Evolutionary conservation across 2,329 filamentous ascomycete species (phyloP), one percentile per base, ranked within the genome.

Genomic region (Penicillium aurantiogriseum): DNA sequence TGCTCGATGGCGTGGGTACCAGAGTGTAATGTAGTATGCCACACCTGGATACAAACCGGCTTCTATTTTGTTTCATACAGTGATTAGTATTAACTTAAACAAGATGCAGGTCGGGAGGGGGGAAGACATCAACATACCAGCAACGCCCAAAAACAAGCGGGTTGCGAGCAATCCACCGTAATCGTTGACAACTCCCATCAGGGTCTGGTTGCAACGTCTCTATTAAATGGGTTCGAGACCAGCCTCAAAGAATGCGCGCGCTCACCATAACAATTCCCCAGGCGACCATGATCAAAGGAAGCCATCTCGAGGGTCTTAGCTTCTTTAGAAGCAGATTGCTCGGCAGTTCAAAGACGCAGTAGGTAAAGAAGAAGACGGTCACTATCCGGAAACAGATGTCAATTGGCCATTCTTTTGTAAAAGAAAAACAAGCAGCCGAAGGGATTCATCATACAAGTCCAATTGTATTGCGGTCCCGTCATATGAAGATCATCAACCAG

Each of bases 171-270:
- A 75, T 3, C 79, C 79, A 11, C 70, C 65, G 52, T 79, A 76
- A 54, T 76, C 76, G 45, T 80, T 72, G 3, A 75, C 76, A 8
- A 81, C 67, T 23, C 80, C 80, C 73, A 81, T 81, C 44, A 81
- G 65, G 1, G 80, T 81, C 43, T 69, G 49, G 25, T 29, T 17
- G 45, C 11, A 35, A 27, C 10, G 11, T 33, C 10, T 19, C 31
- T 29, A 49, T 19, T 40, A 31, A 27, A 36, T 39, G 10, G 23
- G n/a, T n/a, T 17, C 5, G 8, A 23, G 5, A 33, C 21, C 17
- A 10, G 7, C 23, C n/a, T 45, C 23, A 25, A 35, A 29, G 25
- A 15, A 11, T 1, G 19, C n/a, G 39, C 19, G 21, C 17, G 13
- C 66, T 56, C 52, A 72, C 69, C 70, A 79, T 76, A 3, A 81